phyloP scores from a whole-genome alignment of 139 green algal genomes.

The Edaphochlamys debaryana region DNA sequence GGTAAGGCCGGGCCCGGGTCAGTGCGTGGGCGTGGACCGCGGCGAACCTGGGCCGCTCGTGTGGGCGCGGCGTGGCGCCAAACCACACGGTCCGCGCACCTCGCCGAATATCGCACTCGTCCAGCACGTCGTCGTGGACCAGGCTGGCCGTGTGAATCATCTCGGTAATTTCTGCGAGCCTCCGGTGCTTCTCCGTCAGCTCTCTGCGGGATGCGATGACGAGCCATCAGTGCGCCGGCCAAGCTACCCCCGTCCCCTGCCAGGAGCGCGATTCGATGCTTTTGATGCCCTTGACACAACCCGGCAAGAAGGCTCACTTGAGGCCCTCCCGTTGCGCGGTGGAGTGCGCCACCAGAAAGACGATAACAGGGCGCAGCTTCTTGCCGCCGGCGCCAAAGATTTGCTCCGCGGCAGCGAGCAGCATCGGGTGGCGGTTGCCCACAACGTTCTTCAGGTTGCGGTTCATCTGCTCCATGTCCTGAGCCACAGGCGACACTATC shows the following conservation, averaged over 20 bases:
- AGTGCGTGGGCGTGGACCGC: too few relatives aligned
- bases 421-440: conserved; percentile 91
- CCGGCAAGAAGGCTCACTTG: too few relatives aligned
- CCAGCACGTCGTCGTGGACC: conserved; percentile 99
- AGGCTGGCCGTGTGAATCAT: conserved; percentile 99
- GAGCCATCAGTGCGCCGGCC: too few relatives aligned
- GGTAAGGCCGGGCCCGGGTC: background rate
- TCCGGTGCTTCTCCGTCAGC: conserved; percentile 86
- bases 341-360: conserved; percentile 89
- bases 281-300: too few relatives aligned
- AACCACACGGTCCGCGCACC: too few relatives aligned
- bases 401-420: conserved; percentile 96
- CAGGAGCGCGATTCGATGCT: too few relatives aligned
- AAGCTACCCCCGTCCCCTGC: too few relatives aligned
- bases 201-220: too few relatives aligned
- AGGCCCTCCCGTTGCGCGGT: conserved; percentile 74
- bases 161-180: conserved; percentile 97
- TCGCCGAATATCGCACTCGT: conserved; percentile 91
- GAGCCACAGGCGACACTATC: conserved; percentile 73
- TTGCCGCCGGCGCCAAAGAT: conserved; percentile 98
- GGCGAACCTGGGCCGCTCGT: too few relatives aligned
- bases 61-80: too few relatives aligned
- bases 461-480: conserved; percentile 88
- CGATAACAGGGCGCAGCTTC: conserved; percentile 89
- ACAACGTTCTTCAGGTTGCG: conserved; percentile 90